Conservation (phyloP, 805 yeast genomes). For the Komagataella ulmi region DNA sequence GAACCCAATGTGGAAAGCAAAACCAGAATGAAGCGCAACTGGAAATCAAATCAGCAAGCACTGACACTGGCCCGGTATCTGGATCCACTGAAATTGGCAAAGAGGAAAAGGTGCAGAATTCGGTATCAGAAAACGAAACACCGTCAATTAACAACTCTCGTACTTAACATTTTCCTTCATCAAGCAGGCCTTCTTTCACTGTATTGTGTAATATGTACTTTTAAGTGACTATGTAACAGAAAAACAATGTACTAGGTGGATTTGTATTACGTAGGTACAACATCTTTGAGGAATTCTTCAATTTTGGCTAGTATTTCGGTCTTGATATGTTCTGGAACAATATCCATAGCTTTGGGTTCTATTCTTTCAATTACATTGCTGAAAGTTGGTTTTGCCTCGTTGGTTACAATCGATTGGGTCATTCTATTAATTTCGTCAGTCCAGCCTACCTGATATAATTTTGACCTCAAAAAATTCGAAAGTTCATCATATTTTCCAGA, state of each 20-base stretch:
- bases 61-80: not conserved
- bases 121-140: not conserved
- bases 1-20: not conserved
- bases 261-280: conserved; percentile 19
- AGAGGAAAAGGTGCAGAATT: not conserved
- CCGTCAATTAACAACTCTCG: not conserved
- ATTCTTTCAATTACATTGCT: conserved; percentile 35
- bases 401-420: conserved; percentile 11
- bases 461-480: conserved; percentile 45
- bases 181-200: not conserved
- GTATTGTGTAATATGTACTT: not conserved
- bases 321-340: conserved; percentile 59
- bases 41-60: not conserved
- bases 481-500: conserved; percentile 77
- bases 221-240: not conserved
- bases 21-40: not conserved
- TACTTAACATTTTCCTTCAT: not conserved
- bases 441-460: conserved; percentile 76
- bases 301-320: conserved; percentile 46
- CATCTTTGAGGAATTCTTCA: conserved; percentile 39
- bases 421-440: conserved; percentile 46
- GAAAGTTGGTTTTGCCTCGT: conserved; percentile 33
- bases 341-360: conserved; percentile 50
- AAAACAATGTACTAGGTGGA: not conserved
- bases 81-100: not conserved